These are phyloP conservation scores for Phytopythium aichiense DNA, from an alignment of 352 stramenopile species.

Conservation along the genomic window DNA sequence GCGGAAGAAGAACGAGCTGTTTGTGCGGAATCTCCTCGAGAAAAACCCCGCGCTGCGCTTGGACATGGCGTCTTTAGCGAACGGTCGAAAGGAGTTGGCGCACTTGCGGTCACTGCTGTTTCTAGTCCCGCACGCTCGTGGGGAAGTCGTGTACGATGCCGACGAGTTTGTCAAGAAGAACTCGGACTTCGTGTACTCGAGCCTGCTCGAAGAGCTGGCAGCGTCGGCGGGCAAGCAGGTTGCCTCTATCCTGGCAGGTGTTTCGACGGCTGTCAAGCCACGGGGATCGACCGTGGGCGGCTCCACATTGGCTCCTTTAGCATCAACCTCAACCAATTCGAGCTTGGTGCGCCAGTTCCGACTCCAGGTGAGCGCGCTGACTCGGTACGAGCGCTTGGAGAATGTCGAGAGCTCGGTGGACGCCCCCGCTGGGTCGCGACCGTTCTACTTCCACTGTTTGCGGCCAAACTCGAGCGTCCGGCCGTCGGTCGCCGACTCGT, in stretches of 20 bases:
- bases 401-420: background rate
- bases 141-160: slow-evolving; percentile 49
- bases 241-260: slow-evolving; percentile 20
- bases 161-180: slow-evolving; percentile 70
- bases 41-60: slow-evolving; percentile 27
- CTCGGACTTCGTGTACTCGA: slow-evolving; percentile 45
- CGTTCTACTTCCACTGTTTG: slow-evolving; percentile 54
- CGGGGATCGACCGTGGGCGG: background rate
- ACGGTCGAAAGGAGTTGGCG: slow-evolving; percentile 6
- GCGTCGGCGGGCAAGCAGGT: slow-evolving; percentile 23
- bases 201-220: slow-evolving; percentile 28
- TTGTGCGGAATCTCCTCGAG: slow-evolving; percentile 63
- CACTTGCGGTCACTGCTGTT: slow-evolving; percentile 27
- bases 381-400: slow-evolving; percentile 1
- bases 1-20: slow-evolving; percentile 61
- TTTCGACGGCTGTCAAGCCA: background rate
- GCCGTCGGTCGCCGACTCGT: slow-evolving; percentile 18
- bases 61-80: slow-evolving; percentile 15
- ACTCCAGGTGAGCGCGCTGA: slow-evolving; percentile 26
- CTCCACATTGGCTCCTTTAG: background rate
- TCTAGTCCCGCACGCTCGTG: slow-evolving; percentile 42
- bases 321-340: background rate
- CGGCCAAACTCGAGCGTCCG: slow-evolving; percentile 31
- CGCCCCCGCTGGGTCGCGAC: slow-evolving; percentile 12
- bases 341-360: slow-evolving; percentile 42